phyloP scores from a whole-genome alignment of 345 rosid genomes.

The Brassica rapa region DNA sequence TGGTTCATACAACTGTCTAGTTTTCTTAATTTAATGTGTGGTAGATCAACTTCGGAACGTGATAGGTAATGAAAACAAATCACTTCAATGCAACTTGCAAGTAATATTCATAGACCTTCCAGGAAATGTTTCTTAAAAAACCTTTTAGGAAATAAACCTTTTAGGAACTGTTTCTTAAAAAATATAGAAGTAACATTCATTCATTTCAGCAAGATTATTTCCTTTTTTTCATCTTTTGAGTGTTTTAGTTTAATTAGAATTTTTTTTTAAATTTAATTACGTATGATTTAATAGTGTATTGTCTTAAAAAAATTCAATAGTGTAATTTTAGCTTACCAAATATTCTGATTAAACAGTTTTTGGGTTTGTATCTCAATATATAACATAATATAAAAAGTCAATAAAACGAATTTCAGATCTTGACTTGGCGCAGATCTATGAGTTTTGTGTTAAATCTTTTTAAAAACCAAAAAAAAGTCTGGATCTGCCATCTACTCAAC shows the following conservation, averaged over 20 bases:
- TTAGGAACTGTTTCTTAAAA: too few relatives aligned
- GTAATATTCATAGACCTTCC: constrained; percentile 2
- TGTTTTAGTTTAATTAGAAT: not conserved
- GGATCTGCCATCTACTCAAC: constrained; percentile 23
- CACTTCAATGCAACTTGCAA: constrained; percentile 20
- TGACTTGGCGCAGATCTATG: constrained; percentile 17
- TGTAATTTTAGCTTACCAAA: not conserved
- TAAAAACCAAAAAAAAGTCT: not conserved
- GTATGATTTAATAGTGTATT: not conserved
- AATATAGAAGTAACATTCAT: not conserved
- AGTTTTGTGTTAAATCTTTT: not conserved
- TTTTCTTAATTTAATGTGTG: constrained; percentile 6
- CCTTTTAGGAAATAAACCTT: not conserved
- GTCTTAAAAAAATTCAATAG: not conserved
- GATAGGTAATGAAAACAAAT: not conserved
- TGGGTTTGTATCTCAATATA: not conserved
- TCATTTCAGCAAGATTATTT: not conserved
- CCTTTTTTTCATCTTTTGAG: not conserved
- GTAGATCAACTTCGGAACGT: constrained; percentile 3
- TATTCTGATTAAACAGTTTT: not conserved
- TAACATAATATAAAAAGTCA: not conserved
- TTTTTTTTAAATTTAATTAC: not conserved
- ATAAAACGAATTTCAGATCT: constrained; percentile 9
- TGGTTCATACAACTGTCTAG: constrained; percentile 10
- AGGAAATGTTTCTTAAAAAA: not conserved